These are phyloP conservation scores for Pseudocercospora musae DNA, from an alignment of 2,329 filamentous ascomycete genomes.

Conservation along the genomic window DNA sequence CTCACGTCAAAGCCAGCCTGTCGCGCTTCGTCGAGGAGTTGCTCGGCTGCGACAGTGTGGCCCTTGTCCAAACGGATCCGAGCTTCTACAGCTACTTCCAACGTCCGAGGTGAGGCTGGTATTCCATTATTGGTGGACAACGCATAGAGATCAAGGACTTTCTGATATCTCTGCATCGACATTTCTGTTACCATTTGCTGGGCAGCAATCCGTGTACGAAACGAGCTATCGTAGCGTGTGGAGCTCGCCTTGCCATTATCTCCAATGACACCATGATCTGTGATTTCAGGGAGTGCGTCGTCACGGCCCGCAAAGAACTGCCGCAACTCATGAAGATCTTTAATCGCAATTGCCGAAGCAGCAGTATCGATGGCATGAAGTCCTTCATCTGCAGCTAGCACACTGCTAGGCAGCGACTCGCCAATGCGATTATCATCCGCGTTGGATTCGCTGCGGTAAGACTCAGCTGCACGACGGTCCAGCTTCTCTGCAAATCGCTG, in stretches of 20 bases:
- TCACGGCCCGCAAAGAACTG: slow-evolving; percentile 19
- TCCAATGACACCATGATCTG: not conserved
- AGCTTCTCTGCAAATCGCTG: not conserved
- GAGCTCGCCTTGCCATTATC: not conserved
- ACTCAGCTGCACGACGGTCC: not conserved
- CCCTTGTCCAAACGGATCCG: slow-evolving; percentile 26
- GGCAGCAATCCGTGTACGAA: not conserved
- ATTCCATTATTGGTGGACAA: slow-evolving; percentile 21
- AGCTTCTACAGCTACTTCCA: slow-evolving; percentile 33
- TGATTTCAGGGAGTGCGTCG: not conserved
- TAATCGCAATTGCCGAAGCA: not conserved
- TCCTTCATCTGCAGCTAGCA: not conserved
- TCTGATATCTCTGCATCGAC: slow-evolving; percentile 19
- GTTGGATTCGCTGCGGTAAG: not conserved
- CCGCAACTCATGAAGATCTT: not conserved
- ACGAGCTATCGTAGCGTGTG: not conserved
- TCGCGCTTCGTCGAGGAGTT: slow-evolving; percentile 25
- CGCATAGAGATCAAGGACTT: slow-evolving; percentile 29
- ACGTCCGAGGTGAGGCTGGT: slow-evolving; percentile 25
- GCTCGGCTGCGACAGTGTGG: slow-evolving; percentile 18
- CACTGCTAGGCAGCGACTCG: not conserved
- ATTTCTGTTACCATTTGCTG: slow-evolving; percentile 29
- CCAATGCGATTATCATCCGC: not conserved
- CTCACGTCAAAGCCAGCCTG: slow-evolving; percentile 32
- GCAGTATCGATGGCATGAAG: not conserved